Evolutionary conservation across 306 rosid species (phyloP), one percentile per base, ranked within the genome.

Genomic region (Rosa chinensis): DNA sequence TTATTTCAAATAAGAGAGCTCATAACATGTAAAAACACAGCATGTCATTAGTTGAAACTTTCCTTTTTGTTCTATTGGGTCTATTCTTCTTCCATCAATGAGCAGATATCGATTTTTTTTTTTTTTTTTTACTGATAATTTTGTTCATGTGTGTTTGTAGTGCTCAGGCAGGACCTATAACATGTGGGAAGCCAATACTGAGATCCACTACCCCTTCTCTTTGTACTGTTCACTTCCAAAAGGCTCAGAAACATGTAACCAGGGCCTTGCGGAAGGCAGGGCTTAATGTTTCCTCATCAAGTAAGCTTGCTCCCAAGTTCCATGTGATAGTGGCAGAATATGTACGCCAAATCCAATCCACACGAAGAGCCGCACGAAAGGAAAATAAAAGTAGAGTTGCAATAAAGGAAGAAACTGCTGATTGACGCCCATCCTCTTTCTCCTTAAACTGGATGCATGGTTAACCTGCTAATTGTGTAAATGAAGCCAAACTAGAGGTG

Each of bases 121-220:
- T 28, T 32, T 32, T 32, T 32, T 18, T 73, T 32, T 20, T 28
- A 39, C 55, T 42, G 32, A 40, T 7, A 20, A 10, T n/a, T 43
- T 44, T 76, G 18, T 59, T 23, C 9, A 11, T 43, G 23, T 61
- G 32, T 59, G 35, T 50, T 68, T 56, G 23, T 49, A 87, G 92
- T 72, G 86, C 85, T 70, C 82, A 83, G 69, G 85, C 86, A 18
- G 97, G 92, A 72, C 88, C 91, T 1, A 81, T 91, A 56, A 80
- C 84, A 10, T 89, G 92, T 37, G 87, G 86, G 43, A 92, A 89
- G 83, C 92, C 97, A 37, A 88, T 87, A 77, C 16, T 87, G 81
- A 85, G 87, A 69, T 85, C 97, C 48, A 80, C 77, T 3, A 71
- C 81, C 70, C 92, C 94, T 28, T 82, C 87, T 64, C 86, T 88